Evolutionary conservation across 2,329 filamentous ascomycete genomes (phyloP).

Genomic region (Metarhizium guizhouense): DNA sequence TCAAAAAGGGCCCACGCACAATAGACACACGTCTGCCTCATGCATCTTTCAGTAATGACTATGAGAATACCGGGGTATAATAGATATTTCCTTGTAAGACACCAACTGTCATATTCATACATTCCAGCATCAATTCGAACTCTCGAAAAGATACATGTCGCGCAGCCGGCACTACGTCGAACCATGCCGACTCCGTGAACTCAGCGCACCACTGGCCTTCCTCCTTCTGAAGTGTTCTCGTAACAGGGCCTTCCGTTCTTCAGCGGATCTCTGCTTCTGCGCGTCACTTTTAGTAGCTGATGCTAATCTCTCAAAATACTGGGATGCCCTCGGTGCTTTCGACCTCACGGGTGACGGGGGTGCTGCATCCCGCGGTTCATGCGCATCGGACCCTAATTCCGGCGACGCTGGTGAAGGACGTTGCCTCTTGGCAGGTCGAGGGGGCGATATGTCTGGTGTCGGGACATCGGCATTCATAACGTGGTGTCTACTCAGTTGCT

Average conservation of each 20-base stretch:
- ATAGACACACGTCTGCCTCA: conserved; percentile 13
- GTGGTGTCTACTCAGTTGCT: background rate
- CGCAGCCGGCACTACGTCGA: background rate
- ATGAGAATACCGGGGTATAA: background rate
- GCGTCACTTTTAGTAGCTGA: conserved; percentile 7
- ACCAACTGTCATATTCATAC: background rate
- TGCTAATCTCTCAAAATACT: conserved; percentile 14
- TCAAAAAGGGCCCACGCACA: conserved; percentile 18
- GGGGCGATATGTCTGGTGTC: background rate
- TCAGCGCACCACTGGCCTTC: conserved; percentile 6
- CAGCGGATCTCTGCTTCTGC: conserved; percentile 7
- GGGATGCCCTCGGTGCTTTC: conserved; percentile 11
- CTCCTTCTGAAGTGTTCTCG: conserved; percentile 18
- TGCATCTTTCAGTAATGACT: background rate
- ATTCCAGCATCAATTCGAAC: background rate
- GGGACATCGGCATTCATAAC: conserved; percentile 4
- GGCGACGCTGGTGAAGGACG: conserved; percentile 9
- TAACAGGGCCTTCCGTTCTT: conserved; percentile 15
- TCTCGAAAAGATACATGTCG: background rate
- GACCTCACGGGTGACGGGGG: conserved; percentile 9
- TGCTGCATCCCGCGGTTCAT: conserved; percentile 10
- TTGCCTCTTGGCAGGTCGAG: background rate
- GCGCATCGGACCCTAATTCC: conserved; percentile 9
- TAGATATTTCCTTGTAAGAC: background rate
- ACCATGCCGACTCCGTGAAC: conserved; percentile 5